Base-by-base conservation (phyloP, 2,329 filamentous ascomycete genomes). In the Rachicladosporium sp. region DNA sequence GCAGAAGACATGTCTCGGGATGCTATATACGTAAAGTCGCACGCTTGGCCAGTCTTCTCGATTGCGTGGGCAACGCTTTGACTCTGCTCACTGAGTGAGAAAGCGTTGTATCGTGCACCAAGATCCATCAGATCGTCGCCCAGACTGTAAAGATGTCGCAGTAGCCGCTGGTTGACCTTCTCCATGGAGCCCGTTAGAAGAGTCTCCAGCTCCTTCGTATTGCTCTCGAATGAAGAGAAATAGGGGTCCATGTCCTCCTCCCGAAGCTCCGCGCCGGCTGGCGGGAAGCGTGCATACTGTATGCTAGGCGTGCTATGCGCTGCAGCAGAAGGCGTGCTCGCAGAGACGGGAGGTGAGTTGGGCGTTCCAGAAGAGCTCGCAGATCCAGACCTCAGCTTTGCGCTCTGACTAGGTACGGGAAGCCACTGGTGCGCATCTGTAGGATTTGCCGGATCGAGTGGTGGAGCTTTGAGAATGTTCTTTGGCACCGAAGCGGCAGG, bases 241-340 rank as follows among this genome's bases (percentile, higher is more conserved):
- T 96, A 98, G 2, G 88, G 87, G 54, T 98, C 91, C 10, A 98
- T 71, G 38, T 96, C 89, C 52, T 87, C 78, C 59, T 98, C 93
- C 48, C 76, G 83, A 40, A 96, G 64, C 38, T 77, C 76, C 46
- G 80, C 76, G 2, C 79, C 73, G 19, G 85, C 78, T 0, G 85
- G 81, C 4, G 91, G 91, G 48, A 98, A 95, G 10, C 87, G 79
- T 12, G 76, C 77, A 49, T 86, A 78, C 51, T 85, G 82, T 2
- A 56, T 76, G 2, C 74, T 73, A 4, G 75, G 71, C 34, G 65
- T 70, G 3, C 67, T 68, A 45, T 78, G 71, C 9, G 72, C 66
- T n/a, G 73, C 71, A 29, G 66, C 53, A 13, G 75, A 73, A 12
- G 71, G 66, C 37, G 63, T 55, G 8, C 69, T 59, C 8, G 65